Percentiles rank a stretch among this genome's conserved stretches.
phyloP scores from a whole-genome alignment of 1,139 yeast species.

The Geotrichum cucujoidarum region DNA sequence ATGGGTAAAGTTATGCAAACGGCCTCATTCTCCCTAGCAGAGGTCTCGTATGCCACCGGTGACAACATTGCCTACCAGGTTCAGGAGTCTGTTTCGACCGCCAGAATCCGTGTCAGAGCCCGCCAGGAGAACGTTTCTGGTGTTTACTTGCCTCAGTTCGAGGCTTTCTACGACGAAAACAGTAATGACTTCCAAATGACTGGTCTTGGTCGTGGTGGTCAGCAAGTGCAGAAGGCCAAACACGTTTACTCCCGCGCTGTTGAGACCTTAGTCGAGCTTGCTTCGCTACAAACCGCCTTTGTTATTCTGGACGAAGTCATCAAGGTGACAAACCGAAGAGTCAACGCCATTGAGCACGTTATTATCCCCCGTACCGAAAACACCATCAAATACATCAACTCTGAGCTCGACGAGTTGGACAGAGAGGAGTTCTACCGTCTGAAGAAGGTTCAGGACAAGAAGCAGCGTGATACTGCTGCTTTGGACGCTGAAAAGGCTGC shows the following conservation, averaged over 20 bases:
- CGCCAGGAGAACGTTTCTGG: conserved; percentile 96
- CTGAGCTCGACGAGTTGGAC: conserved; percentile 94
- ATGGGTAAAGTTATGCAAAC: conserved; percentile 99
- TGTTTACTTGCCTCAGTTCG: conserved; percentile 89
- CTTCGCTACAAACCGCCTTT: conserved; percentile 89
- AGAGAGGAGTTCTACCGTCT: conserved; percentile 96
- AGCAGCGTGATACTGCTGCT: conserved; percentile 69
- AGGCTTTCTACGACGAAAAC: conserved; percentile 71
- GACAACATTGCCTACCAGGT: conserved; percentile 92
- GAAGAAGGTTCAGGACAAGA: conserved; percentile 95
- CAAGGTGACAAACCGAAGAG: conserved; percentile 96
- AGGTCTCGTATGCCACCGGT: conserved; percentile 95
- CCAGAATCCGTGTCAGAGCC: conserved; percentile 85
- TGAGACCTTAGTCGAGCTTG: conserved; percentile 90
- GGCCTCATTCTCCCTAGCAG: conserved; percentile 95
- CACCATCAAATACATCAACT: conserved; percentile 84
- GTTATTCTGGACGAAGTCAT: conserved; percentile 95
- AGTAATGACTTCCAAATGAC: conserved; percentile 93
- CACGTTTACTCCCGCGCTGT: conserved; percentile 91
- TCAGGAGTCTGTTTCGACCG: conserved; percentile 81
- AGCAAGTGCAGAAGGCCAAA: conserved; percentile 93
- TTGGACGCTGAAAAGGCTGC: conserved; percentile 48
- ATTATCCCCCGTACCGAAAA: conserved; percentile 96
- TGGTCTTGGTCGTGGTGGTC: conserved; percentile 97
- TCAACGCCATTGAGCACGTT: conserved; percentile 97